Evolutionary conservation across 352 stramenopile genomes (phyloP).

Genomic region (Phytopythium oedochilum): DNA sequence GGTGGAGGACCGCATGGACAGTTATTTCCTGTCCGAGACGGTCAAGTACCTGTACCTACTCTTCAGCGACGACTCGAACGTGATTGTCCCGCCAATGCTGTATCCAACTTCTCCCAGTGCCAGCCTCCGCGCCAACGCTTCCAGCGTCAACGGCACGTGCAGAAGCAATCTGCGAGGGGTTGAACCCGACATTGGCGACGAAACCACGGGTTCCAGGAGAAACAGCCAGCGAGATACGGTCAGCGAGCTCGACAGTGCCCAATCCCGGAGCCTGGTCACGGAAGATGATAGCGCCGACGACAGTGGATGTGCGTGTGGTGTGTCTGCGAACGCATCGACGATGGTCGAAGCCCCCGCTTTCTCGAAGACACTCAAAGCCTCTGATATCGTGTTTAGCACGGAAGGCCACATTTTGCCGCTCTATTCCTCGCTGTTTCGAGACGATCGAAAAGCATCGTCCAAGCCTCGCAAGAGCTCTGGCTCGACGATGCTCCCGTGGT

Average conservation of each 20-base stretch:
- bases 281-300: background rate
- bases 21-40: constrained; percentile 98
- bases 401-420: constrained; percentile 79
- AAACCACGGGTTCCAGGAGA: background rate
- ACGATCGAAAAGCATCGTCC: background rate
- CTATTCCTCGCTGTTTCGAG: constrained; percentile 45
- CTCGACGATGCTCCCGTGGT: constrained; percentile 16
- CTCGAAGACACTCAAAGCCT: constrained; percentile 40
- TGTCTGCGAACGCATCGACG: background rate
- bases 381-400: constrained; percentile 77
- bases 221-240: background rate
- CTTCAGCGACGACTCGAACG: constrained; percentile 91
- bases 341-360: background rate
- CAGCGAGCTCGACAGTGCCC: background rate
- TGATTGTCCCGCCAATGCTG: constrained; percentile 51
- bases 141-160: background rate
- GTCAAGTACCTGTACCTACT: constrained; percentile 99
- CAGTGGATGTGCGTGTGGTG: constrained; percentile 1
- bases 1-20: constrained; percentile 97
- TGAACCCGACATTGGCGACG: background rate
- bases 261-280: background rate
- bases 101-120: constrained; percentile 1
- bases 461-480: background rate
- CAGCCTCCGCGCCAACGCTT: background rate
- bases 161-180: background rate